phyloP scores from a whole-genome alignment of 2,329 filamentous ascomycete genomes.

The Botrytis paeoniae region DNA sequence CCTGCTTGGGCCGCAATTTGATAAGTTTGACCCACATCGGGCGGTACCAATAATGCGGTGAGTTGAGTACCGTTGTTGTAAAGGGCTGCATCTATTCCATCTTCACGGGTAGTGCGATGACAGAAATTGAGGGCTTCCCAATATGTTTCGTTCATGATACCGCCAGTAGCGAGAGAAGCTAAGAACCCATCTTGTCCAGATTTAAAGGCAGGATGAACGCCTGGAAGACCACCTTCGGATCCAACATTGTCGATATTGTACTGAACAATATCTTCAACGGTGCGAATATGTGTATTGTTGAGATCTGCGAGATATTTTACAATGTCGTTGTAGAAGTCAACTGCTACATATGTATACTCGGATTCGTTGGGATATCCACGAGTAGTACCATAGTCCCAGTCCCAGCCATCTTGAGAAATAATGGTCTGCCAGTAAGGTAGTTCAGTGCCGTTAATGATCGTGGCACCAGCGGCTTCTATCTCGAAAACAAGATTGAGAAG shows the following conservation, averaged over 20 bases:
- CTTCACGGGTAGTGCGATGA: conserved; percentile 55
- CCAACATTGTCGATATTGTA: conserved; percentile 64
- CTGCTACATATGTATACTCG: conserved; percentile 70
- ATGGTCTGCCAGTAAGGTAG: conserved; percentile 60
- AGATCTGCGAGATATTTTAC: conserved; percentile 46
- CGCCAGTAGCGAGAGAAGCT: conserved; percentile 58
- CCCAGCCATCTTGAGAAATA: conserved; percentile 65
- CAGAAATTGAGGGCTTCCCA: conserved; percentile 62
- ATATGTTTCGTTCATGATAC: conserved; percentile 62
- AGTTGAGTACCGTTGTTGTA: conserved; percentile 45
- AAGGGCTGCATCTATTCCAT: conserved; percentile 69
- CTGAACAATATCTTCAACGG: conserved; percentile 61
- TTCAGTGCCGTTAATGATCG: conserved; percentile 67
- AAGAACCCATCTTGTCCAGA: conserved; percentile 71
- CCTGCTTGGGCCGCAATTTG: conserved; percentile 73
- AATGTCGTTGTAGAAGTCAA: conserved; percentile 62
- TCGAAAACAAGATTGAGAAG: conserved; percentile 52
- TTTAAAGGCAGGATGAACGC: conserved; percentile 59
- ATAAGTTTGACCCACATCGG: conserved; percentile 64
- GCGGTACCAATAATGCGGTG: conserved; percentile 64
- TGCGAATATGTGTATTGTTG: conserved; percentile 53
- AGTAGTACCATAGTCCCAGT: conserved; percentile 66
- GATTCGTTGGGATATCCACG: conserved; percentile 68
- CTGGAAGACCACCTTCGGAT: conserved; percentile 63
- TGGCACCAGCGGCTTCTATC: conserved; percentile 61